Conservation (phyloP, 805 yeast genomes). For the Ogataea haglerorum region DNA sequence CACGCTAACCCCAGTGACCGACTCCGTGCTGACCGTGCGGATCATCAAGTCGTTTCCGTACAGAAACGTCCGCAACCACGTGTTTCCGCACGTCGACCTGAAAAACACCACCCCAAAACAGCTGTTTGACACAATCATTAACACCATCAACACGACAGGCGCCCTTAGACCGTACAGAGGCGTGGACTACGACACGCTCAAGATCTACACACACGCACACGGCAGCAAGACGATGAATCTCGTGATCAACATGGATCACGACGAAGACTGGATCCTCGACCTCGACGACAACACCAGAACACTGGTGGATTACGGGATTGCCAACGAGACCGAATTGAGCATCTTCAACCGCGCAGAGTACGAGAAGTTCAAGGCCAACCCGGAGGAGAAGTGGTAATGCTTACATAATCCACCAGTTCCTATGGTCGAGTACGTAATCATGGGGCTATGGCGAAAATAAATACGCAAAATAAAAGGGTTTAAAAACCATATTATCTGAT, state of each 20-base stretch:
- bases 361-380: conserved; percentile 66
- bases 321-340: conserved; percentile 91
- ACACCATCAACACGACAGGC: conserved; percentile 51
- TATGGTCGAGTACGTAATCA: conserved; percentile 4
- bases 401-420: too few relatives aligned
- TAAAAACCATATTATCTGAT: background rate
- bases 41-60: conserved; percentile 89
- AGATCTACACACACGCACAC: conserved; percentile 92
- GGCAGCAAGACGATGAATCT: conserved; percentile 90
- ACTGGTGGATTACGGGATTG: conserved; percentile 53
- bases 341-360: conserved; percentile 71
- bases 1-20: conserved; percentile 37
- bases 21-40: conserved; percentile 78
- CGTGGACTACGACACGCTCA: conserved; percentile 68
- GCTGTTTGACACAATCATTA: conserved; percentile 50
- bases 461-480: background rate
- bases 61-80: conserved; percentile 77
- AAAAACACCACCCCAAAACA: conserved; percentile 62
- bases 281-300: conserved; percentile 36
- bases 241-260: conserved; percentile 85
- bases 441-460: background rate
- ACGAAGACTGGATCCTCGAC: conserved; percentile 67
- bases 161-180: conserved; percentile 79
- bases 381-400: conserved; percentile 82
- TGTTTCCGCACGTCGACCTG: conserved; percentile 68